Base-by-base conservation (phyloP, 2,329 filamentous ascomycete genomes). In the Calonectria leucothoes region DNA sequence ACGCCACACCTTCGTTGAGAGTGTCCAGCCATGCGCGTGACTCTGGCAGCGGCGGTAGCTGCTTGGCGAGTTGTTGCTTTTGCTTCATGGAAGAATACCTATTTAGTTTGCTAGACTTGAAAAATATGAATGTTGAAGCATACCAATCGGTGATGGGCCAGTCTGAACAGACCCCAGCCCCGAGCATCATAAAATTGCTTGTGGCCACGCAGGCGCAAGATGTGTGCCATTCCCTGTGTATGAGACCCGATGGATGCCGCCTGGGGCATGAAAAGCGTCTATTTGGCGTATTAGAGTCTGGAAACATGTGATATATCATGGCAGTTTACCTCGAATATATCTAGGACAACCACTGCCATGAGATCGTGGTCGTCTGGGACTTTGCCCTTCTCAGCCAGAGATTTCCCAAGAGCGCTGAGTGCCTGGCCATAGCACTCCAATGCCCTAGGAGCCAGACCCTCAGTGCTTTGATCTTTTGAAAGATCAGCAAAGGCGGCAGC, bases 221-320 rank as follows among this genome's bases (percentile, higher is more conserved):
- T 84, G 33, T 85, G 83, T 5, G 83, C 84, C 83, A 86, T 86
- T 20, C 84, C 84, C 68, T 86, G 83, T 14, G 81, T 78, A 71
- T 86, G 85, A 29, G 82, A 79, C 55, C 81, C 81, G n/a, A 74
- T 73, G 20, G 74, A 52, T 15, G 76, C 37, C 15, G 75, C 37
- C 3, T 82, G 76, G 4, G 81, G 81, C 12, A 82, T 74, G 69
- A 83, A 85, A 20, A 85, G 69, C 11, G 82, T 82, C 85, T 85
- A 3, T 8, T 4, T 17, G 1, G 35, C 7, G 55, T 6, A 23
- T 59, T 23, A 59, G 55, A 25, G 11, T 27, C 15, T 39, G 2
- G 17, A 59, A 4, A 15, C 6, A n/a, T 6, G 25, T 12, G 8
- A 7, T 35, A 23, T 45, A 14, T 25, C 0, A 57, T 25, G n/a